Evolutionary conservation across 2,329 filamentous ascomycete genomes (phyloP), one percentile per base, ranked within the genome.

Genomic region (Boeremia exigua): DNA sequence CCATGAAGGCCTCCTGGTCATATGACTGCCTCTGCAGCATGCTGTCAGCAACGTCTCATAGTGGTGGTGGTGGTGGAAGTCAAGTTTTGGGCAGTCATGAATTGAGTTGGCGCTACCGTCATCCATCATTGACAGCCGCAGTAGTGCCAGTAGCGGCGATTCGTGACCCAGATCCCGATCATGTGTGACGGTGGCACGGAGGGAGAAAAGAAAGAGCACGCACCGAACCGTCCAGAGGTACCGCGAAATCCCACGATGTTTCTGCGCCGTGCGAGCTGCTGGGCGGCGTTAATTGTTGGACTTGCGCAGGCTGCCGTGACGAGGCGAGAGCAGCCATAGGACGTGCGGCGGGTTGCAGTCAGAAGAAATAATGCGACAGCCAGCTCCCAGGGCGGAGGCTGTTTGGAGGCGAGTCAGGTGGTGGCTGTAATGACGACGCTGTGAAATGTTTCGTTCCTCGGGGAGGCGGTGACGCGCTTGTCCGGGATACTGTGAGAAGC

Each of bases 211-310:
- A 38, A 17, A 50, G 38, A 44, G 46, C 15, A 46, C 75, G 60
- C 60, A 77, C 75, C 67, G 67, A 58, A 45, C 70, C 59, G 55
- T 70, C 66, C 42, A 77, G 47, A 53, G 75, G 74, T 43, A 77
- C 75, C 37, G 75, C 74, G 59, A 72, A 72, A 44, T 77, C 73
- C 74, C 75, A 77, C 45, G 67, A 65, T 25, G 9, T 42, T 54
- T 65, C 71, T n/a, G 47, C 42, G 57, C 74, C 74, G 69, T 78
- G 74, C 11, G 74, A 72, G 58, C 74, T 77, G 59, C 69, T 75
- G 30, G 75, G 75, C 45, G 75, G 75, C 11, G 74, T 77, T 54
- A 76, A 66, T 58, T 75, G 74, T 55, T 71, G 68, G 44, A 66
- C 56, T 34, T 65, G 58, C 47, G 63, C 62, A 59, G 65, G 60